Base-by-base conservation (phyloP, 2,329 filamentous ascomycete genomes). In the Scedosporium aurantiacum region DNA sequence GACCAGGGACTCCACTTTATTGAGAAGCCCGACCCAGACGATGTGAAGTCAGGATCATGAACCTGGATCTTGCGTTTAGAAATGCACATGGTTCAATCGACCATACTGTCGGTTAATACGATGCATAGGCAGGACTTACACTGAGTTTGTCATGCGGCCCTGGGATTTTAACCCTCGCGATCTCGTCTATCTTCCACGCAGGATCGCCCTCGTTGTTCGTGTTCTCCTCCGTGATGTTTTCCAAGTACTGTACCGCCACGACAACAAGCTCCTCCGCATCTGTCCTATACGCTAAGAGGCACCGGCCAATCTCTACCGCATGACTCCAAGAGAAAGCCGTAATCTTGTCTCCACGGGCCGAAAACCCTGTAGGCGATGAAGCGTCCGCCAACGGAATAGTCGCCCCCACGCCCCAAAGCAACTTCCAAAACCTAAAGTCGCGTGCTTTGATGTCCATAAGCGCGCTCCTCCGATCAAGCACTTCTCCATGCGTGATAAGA, bases 1-100 rank as follows among this genome's bases (percentile, higher is more conserved):
- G 77, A 63, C 82, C 82, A 85, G 0, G 82, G 80, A 28, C 80
- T 79, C 78, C 80, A 85, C 65, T 72, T 78, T 2, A 85, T 66
- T 2, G 78, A 76, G 62, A 80, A 83, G 0, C 78, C 76, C 4
- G 78, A 81, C 5, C 74, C 75, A 28, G 70, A 73, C 2, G 80
- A 78, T 2, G 75, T 71, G 60, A 75, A 82, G 59, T 84, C 78
- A 0, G 78, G 76, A 61, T 84, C 79, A n/a, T 65, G 60, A 23
- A 63, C 56, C 63, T 64, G 27, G 3, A 50, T 16, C 23, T 10
- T 41, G 43, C 27, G 50, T 60, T 60, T 37, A 37, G 8, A 37
- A 37, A 37, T 37, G 32, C 10, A 10, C 8, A 12, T 32, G 28
- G 28, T n/a, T n/a, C n/a, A n/a, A n/a, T n/a, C n/a, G n/a, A n/a